Evolutionary conservation across 1,284 basidiomycete species (phyloP), one percentile per base, ranked within the genome.

Genomic region (Cryptococcus hybrid): DNA sequence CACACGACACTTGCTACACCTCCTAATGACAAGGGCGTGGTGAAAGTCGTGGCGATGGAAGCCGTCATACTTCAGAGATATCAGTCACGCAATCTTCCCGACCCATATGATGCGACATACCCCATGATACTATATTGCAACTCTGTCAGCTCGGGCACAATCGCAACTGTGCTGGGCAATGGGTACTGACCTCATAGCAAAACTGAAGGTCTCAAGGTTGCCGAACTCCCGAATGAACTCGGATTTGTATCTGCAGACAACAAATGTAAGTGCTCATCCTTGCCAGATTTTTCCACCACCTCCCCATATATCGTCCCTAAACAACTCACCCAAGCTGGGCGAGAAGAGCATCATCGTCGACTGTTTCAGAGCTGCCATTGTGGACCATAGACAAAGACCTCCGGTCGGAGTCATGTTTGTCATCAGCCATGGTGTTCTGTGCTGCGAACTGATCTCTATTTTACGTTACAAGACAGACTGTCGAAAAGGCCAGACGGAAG

Each of bases 151-250:
- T 30, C 52, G 48, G 52, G 52, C 51, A n/a, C 42, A 34, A 36
- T 45, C 47, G 34, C 39, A 13, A 34, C 13, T 47, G 12, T 44
- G 13, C 53, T 30, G 12, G 36, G 51, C 38, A n/a, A 38, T 37
- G 48, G 42, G 15, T 11, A 56, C 59, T 43, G 52, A 64, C 65
- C 55, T 62, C 65, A 68, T 69, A 30, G 70, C 73, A 44, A 75
- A 75, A 47, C 68, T 70, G 58, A 73, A 75, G 3, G 73, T 75
- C 51, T 70, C 71, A n/a, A 73, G 54, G 58, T 73, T 73, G 39
- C 71, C 71, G 48, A 73, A 73, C 54, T 73, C 71, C 55, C 71
- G 60, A 7, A 71, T 56, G 57, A 73, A 70, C 52, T 73, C 71
- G n/a, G 64, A 67, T 53, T 67, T 67, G 58, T 68, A 70, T 34